Evolutionary conservation across 1,284 basidiomycete genomes (phyloP), one percentile per base, ranked within the genome.

Genomic region (Marasmius oreades): DNA sequence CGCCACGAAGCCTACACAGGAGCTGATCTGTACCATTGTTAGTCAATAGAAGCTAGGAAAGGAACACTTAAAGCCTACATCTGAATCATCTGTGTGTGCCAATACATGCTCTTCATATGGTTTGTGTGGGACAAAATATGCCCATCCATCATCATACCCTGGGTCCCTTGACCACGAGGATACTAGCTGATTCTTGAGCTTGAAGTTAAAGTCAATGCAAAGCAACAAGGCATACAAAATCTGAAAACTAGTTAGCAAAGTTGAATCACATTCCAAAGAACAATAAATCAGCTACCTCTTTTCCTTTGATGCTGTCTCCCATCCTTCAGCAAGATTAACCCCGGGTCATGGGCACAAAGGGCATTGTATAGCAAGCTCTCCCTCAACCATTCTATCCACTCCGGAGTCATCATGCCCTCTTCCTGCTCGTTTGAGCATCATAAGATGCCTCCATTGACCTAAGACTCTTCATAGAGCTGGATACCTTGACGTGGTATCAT

Each of bases 311-410:
- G 53, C 58, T 5, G 23, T 37, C 36, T 67, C 58, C 68, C 66
- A 72, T 24, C 64, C 59, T 0, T 46, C 45, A 8, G 70, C 69
- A 1, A 74, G 55, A 58, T 76, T 76, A 31, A 63, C 62, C 1
- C 62, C 67, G 0, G 66, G 67, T 3, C 68, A 62, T 0, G 73
- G 73, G 55, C 73, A 75, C 1, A 72, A 70, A 6, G 69, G 72
- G 57, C 73, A 76, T 1, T 60, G 46, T 2, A 74, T 52, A 1
- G 67, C 68, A 18, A 66, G 68, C 12, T 66, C 62, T 0, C 72
- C 73, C n/a, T 37, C 50, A 22, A 45, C 37, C 0, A 66, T 73
- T 0, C 55, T 63, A 2, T 24, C 24, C 0, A 67, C 53, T 7
- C 69, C 68, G 0, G 31, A 45, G 0, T 58, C 43, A 44, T 63